A percentile compares a stretch with the other conserved stretches of the same genome.
Conservation (phyloP, 176 grass and related monocot genomes). For the Triticum dicoccoides region DNA sequence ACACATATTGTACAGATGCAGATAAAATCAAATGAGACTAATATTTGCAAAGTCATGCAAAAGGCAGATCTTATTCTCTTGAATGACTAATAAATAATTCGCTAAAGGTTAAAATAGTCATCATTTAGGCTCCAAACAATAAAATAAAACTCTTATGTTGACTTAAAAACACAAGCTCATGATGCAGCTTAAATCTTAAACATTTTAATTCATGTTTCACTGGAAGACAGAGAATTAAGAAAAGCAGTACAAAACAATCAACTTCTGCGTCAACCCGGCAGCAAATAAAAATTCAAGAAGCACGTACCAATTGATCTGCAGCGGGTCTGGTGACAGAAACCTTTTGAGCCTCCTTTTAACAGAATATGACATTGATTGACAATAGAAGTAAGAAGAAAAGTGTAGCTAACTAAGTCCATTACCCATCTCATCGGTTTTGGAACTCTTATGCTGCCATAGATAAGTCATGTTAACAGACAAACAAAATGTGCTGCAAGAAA, state of each 20-base stretch:
- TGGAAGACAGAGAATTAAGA: neutral
- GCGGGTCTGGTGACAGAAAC: conserved; percentile 4
- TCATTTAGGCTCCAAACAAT: neutral
- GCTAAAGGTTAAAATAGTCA: neutral
- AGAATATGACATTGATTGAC: conserved; percentile 25
- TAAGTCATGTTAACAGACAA: conserved; percentile 9
- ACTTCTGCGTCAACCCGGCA: neutral
- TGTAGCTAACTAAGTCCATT: conserved; percentile 45
- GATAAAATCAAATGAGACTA: conserved; percentile 15
- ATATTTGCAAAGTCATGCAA: neutral
- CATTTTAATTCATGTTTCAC: conserved; percentile 15
- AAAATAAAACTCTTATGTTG: neutral
- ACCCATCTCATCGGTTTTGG: conserved; percentile 51
- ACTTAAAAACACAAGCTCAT: neutral
- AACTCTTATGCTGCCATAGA: conserved; percentile 57
- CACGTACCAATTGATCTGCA: conserved; percentile 17
- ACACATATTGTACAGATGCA: conserved; percentile 1
- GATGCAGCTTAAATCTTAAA: conserved; percentile 5
- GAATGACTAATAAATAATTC: neutral
- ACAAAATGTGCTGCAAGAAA: neutral
- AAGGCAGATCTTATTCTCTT: conserved; percentile 1
- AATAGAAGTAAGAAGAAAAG: conserved; percentile 8
- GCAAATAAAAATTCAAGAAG: conserved; percentile 15
- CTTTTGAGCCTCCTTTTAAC: conserved; percentile 16
- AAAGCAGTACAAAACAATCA: neutral